A percentile compares a stretch with the other conserved stretches of the same genome.
Conservation (phyloP, 805 yeast species). For the Ogataea wickerhamii region DNA sequence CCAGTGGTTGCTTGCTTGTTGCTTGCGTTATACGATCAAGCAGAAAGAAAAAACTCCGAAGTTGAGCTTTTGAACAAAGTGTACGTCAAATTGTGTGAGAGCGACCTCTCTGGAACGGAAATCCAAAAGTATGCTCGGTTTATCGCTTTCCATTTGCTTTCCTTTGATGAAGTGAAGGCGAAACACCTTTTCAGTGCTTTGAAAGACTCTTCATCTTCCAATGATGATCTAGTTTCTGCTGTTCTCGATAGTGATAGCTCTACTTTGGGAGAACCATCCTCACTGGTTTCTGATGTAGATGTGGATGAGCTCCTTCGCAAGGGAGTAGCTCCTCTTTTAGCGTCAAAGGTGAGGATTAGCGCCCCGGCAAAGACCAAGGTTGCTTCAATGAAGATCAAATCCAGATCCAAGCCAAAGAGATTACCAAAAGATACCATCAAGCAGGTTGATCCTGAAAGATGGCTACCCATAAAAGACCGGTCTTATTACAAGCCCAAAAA, state of each 20-base stretch:
- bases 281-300: slow-evolving; percentile 31
- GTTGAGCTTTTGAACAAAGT: slow-evolving; percentile 31
- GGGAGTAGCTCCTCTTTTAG: slow-evolving; percentile 28
- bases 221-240: slow-evolving; percentile 21
- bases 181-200: slow-evolving; percentile 27
- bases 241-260: slow-evolving; percentile 17
- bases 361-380: slow-evolving; percentile 10
- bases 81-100: slow-evolving; percentile 20
- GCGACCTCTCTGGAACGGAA: slow-evolving; percentile 11
- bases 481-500: slow-evolving; percentile 77
- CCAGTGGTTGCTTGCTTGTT: slow-evolving; percentile 53
- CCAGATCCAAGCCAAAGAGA: slow-evolving; percentile 26
- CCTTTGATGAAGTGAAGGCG: slow-evolving; percentile 32
- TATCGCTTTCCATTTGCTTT: slow-evolving; percentile 36
- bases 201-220: slow-evolving; percentile 10
- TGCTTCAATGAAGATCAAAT: slow-evolving; percentile 17
- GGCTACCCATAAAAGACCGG: slow-evolving; percentile 88
- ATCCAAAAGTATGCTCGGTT: slow-evolving; percentile 30
- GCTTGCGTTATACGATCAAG: slow-evolving; percentile 45
- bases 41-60: slow-evolving; percentile 37
- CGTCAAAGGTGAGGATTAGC: slow-evolving; percentile 10
- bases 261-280: slow-evolving; percentile 21
- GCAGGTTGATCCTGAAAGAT: slow-evolving; percentile 53
- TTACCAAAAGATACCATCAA: slow-evolving; percentile 41
- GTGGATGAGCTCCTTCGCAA: slow-evolving; percentile 27